Evolutionary conservation across 2,329 filamentous ascomycete species (phyloP).

Genomic region (Beauveria sp.): DNA sequence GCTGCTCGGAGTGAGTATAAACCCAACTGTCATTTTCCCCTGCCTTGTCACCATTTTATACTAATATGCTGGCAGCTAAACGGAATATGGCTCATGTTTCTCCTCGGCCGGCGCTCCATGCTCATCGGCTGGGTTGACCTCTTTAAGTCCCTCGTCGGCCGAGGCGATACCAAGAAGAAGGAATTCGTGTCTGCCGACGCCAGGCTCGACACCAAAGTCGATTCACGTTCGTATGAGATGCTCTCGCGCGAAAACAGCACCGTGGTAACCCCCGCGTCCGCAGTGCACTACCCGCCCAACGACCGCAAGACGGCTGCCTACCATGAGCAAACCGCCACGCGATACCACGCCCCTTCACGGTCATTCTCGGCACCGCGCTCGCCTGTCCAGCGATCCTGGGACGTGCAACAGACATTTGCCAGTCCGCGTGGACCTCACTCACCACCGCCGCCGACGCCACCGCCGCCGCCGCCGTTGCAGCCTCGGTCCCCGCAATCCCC

Average conservation of each 20-base stretch:
- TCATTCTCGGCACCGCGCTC: constrained; percentile 51
- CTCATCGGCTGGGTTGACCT: constrained; percentile 73
- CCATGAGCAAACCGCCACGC: constrained; percentile 42
- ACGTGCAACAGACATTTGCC: constrained; percentile 34
- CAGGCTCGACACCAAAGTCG: constrained; percentile 50
- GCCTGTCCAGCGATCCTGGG: constrained; percentile 35
- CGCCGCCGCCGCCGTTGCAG: background rate
- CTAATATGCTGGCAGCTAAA: constrained; percentile 49
- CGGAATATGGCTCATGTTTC: constrained; percentile 75
- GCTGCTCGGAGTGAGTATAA: constrained; percentile 62
- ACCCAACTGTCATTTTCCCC: background rate
- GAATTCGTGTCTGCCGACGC: constrained; percentile 91
- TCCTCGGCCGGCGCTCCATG: constrained; percentile 81
- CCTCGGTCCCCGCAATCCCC: background rate
- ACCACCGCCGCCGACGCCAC: background rate
- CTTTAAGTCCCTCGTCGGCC: constrained; percentile 38
- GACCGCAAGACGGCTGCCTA: constrained; percentile 47
- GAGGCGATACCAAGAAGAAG: constrained; percentile 39
- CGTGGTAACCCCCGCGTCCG: constrained; percentile 44
- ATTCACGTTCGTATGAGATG: constrained; percentile 73
- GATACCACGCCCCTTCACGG: constrained; percentile 45
- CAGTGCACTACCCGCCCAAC: constrained; percentile 24
- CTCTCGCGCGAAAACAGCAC: constrained; percentile 52
- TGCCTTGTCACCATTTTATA: background rate
- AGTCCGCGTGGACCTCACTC: constrained; percentile 15